Base-by-base conservation (phyloP, 2,329 filamentous ascomycete species). In the Pseudocercospora fijiensis region DNA sequence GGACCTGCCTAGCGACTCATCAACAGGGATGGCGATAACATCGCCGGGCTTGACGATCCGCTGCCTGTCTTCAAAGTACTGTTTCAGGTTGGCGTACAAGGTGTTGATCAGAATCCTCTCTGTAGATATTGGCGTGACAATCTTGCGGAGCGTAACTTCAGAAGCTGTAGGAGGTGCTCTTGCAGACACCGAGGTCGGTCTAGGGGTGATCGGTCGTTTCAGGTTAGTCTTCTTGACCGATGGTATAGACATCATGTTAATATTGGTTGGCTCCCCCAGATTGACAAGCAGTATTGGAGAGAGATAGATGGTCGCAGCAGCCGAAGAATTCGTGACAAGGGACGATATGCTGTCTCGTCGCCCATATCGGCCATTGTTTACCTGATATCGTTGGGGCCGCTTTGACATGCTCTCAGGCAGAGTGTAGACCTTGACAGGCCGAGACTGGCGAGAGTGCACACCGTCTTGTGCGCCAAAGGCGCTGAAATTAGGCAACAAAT, bases 251-350 rank as follows among this genome's bases (percentile, higher is more conserved):
- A 91, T 88, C 58, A 98, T 84, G 47, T 90, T 90, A 60, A 97
- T 81, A 73, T 94, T 92, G 13, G 88, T 85, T 0, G 92, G 87
- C 60, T 87, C 87, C 2, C 91, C 89, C 28, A 99, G 80, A 72
- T 99, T 99, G 51, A 91, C 89, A 4, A 98, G 83, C 49, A 98
- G 82, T 24, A 98, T 83, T 0, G 95, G 95, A 1, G 95, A 96
- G 26, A 93, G 83, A 72, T 95, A 95, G 4, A 86, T 88, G 6
- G 82, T 81, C 2, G 86, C 79, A 71, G 91, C 89, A 1, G 89
- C 79, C 28, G 80, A 70, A 24, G 78, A 76, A 52, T 77, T 74
- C 4, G 78, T 75, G 16, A 78, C 75, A 27, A 81, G 72, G 33
- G 82, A 82, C 6, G 83, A 82, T 47, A 87, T 80, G 71, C 85